Base-by-base conservation (phyloP, 2,329 filamentous ascomycete genomes). In the Colletotrichum sp. region DNA sequence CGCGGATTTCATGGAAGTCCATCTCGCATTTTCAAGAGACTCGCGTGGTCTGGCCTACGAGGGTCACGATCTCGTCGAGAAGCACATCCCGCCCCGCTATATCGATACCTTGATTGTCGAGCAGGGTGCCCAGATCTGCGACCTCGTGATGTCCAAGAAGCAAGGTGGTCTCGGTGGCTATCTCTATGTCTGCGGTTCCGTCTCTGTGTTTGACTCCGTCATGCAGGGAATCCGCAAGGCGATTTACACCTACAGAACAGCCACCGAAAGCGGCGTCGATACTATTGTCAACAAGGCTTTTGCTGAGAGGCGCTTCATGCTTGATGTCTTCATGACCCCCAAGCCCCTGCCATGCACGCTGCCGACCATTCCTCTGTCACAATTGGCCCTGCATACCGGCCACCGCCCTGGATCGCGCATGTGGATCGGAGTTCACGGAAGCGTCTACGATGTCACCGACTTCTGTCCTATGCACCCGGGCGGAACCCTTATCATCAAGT, bases 321-420 rank as follows among this genome's bases (percentile, higher is more conserved):
- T 90, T 0, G 89, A 91, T 72, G 88, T 91, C 55, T 91, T 91
- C 80, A 90, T 90, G 89, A 88, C 88, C 2, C 89, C 89, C 1
- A 89, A 88, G 74, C 86, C 89, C 0, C 84, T 90, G 5, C 87
- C 89, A 0, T 89, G 87, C 80, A 88, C 89, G 61, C 82, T 87
- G 2, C 87, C 88, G 0, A 88, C 87, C 0, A 89, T 90, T 25
- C 85, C 89, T 0, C 81, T 89, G 4, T 90, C 89, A 0, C 84
- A 88, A 73, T 82, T 91, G 9, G 88, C 89, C 9, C 80, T 84
- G 5, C 86, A 91, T 55, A 91, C 89, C 0, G 89, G 89, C 0
- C 89, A 90, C 75, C 83, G 86, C 1, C 85, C 86, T 6, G 85
- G 84, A 7, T 85, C 84, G 5, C 84, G 86, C 13, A 87, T 89